A percentile compares a stretch with the other conserved stretches of the same genome.
phyloP scores from a whole-genome alignment of 768 basidiomycete species.

The Pleurotus tuber-regium region DNA sequence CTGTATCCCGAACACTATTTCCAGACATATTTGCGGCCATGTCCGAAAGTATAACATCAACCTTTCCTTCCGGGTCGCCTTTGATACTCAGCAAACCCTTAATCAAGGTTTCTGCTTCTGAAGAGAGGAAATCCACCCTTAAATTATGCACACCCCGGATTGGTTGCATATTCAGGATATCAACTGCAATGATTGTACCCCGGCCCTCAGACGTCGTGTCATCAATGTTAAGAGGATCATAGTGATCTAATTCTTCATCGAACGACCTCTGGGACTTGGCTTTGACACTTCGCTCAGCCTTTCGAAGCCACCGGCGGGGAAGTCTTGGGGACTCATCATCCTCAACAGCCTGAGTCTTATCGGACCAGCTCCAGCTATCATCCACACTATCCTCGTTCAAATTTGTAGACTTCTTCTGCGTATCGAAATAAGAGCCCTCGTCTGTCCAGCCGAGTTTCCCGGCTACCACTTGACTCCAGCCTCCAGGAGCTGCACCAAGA shows the following conservation, averaged over 20 bases:
- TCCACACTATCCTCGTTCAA: neutral
- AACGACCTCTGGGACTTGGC: neutral
- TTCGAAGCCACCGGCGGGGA: constrained; percentile 3
- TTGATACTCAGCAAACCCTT: constrained; percentile 3
- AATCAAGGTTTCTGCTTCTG: constrained; percentile 27
- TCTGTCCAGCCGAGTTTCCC: constrained; percentile 53
- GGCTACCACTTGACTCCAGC: constrained; percentile 88
- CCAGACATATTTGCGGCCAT: constrained; percentile 89
- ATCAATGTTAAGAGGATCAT: constrained; percentile 45
- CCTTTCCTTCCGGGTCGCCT: constrained; percentile 33
- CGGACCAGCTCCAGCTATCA: neutral
- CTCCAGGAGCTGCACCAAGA: constrained; percentile 90
- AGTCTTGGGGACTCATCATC: neutral
- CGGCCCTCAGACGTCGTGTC: constrained; percentile 23
- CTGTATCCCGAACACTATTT: constrained; percentile 60
- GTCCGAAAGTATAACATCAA: constrained; percentile 84
- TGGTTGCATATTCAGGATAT: constrained; percentile 69
- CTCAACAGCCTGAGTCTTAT: neutral
- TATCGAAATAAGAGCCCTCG: neutral
- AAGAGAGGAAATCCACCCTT: constrained; percentile 72
- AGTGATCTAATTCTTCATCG: constrained; percentile 19
- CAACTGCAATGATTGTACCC: constrained; percentile 71
- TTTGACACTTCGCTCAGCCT: constrained; percentile 11
- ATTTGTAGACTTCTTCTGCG: neutral
- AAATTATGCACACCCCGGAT: constrained; percentile 74